A percentile compares a stretch with the other conserved stretches of the same genome.
Conservation (phyloP, 179 eudicot species). For the Beta corolliflora region DNA sequence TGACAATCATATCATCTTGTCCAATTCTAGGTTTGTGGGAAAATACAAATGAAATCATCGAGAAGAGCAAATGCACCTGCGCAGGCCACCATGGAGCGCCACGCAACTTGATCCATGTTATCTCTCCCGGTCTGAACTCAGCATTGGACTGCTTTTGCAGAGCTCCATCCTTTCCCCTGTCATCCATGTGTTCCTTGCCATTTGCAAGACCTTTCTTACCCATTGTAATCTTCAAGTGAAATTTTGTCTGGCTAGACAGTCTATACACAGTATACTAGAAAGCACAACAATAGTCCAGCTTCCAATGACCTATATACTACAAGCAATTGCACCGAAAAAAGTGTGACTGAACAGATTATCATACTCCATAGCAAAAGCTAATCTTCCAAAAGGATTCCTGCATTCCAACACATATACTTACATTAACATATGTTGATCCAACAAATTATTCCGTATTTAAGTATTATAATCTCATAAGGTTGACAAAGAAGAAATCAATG, state of each 20-base stretch:
- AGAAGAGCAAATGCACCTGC: slow-evolving; percentile 39
- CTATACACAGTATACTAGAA: slow-evolving; percentile 12
- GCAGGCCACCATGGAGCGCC: slow-evolving; percentile 76
- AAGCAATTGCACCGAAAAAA: not conserved
- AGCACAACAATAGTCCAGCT: slow-evolving; percentile 1
- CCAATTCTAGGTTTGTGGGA: not conserved
- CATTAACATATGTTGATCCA: not conserved
- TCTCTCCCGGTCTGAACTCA: slow-evolving; percentile 45
- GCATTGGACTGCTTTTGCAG: slow-evolving; percentile 17
- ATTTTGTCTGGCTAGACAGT: not conserved
- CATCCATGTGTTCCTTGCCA: slow-evolving; percentile 23
- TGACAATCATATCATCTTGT: not conserved
- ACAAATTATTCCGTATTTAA: not conserved
- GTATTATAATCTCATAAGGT: not conserved
- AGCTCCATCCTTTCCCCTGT: slow-evolving; percentile 23
- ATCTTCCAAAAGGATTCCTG: not conserved
- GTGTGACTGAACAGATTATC: not conserved
- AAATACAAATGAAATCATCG: not conserved
- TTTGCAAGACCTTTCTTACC: slow-evolving; percentile 26
- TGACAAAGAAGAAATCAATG: not conserved
- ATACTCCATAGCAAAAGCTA: not conserved
- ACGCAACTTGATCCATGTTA: slow-evolving; percentile 55
- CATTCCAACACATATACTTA: not conserved
- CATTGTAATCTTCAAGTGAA: slow-evolving; percentile 35
- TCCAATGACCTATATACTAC: not conserved